A percentile compares a stretch with the other conserved stretches of the same genome.
phyloP scores from a whole-genome alignment of 768 basidiomycete species.

The Wakefieldia striispora region DNA sequence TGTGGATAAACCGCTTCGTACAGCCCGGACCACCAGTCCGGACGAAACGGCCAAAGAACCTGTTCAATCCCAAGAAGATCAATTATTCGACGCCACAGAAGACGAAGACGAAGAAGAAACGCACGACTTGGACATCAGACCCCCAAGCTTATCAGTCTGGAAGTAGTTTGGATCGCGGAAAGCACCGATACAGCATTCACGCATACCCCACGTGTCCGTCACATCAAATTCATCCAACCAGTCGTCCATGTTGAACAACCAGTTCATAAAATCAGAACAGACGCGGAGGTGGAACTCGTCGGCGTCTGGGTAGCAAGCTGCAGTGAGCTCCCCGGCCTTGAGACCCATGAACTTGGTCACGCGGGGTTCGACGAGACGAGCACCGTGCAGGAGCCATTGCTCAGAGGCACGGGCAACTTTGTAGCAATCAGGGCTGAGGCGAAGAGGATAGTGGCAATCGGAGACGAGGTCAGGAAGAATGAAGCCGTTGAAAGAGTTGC shows the following conservation, averaged over 20 bases:
- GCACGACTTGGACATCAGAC: constrained; percentile 34
- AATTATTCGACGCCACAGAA: not conserved
- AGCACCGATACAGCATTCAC: constrained; percentile 28
- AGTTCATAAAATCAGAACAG: constrained; percentile 64
- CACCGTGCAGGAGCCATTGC: constrained; percentile 32
- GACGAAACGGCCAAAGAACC: constrained; percentile 39
- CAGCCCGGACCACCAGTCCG: constrained; percentile 39
- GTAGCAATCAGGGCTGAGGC: constrained; percentile 32
- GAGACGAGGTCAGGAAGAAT: constrained; percentile 42
- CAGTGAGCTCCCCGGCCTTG: constrained; percentile 65
- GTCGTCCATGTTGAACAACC: constrained; percentile 42
- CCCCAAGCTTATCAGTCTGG: constrained; percentile 28
- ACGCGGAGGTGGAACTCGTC: constrained; percentile 58
- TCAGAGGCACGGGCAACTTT: constrained; percentile 38
- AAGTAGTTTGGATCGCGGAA: constrained; percentile 30
- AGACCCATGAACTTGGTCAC: constrained; percentile 48
- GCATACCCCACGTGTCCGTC: constrained; percentile 30
- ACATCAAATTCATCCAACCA: constrained; percentile 40
- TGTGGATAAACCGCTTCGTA: constrained; percentile 39
- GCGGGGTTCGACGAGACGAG: constrained; percentile 30
- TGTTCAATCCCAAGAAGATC: constrained; percentile 15
- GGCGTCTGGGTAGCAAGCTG: constrained; percentile 58
- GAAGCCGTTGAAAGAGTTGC: constrained; percentile 23
- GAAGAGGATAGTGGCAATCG: constrained; percentile 38
- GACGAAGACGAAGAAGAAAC: constrained; percentile 8